phyloP scores from a whole-genome alignment of 805 yeast genomes.

The Cyberlindnera samutprakarnensis region DNA sequence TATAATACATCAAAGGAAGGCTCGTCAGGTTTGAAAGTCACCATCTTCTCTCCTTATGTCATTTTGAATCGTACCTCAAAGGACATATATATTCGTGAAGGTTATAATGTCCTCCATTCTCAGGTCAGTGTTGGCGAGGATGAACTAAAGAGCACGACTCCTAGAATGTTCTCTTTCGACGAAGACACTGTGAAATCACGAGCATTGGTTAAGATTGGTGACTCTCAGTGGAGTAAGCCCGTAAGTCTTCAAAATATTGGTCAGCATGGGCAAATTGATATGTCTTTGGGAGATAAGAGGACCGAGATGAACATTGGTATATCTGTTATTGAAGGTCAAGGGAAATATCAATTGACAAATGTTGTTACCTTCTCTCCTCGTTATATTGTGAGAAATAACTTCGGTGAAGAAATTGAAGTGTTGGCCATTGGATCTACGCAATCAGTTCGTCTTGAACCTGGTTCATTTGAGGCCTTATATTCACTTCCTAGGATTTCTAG shows the following conservation, averaged over 20 bases:
- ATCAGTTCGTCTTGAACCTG: conserved; percentile 36
- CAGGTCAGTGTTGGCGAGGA: conserved; percentile 25
- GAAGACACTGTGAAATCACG: conserved; percentile 53
- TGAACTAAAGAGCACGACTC: conserved; percentile 33
- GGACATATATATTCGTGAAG: conserved; percentile 48
- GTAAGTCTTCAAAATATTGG: conserved; percentile 89
- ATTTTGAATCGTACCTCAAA: conserved; percentile 74
- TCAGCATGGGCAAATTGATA: conserved; percentile 52
- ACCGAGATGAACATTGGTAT: conserved; percentile 72
- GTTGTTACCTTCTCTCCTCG: conserved; percentile 79
- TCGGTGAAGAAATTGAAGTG: conserved; percentile 48
- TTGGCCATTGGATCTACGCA: conserved; percentile 63
- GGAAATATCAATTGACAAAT: conserved; percentile 70
- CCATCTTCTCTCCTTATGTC: conserved; percentile 79
- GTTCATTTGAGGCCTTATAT: conserved; percentile 50
- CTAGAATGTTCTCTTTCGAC: conserved; percentile 83
- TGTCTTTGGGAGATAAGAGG: conserved; percentile 42
- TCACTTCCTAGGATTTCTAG: conserved; percentile 47
- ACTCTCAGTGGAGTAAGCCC: conserved; percentile 65
- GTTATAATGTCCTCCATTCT: conserved; percentile 44
- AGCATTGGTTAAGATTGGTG: conserved; percentile 57
- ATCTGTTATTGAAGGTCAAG: conserved; percentile 73
- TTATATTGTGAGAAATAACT: conserved; percentile 60
- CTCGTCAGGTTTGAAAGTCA: conserved; percentile 55
- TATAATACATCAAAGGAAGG: conserved; percentile 46